phyloP scores from a whole-genome alignment of 805 yeast genomes.

The Candida boleticola region DNA sequence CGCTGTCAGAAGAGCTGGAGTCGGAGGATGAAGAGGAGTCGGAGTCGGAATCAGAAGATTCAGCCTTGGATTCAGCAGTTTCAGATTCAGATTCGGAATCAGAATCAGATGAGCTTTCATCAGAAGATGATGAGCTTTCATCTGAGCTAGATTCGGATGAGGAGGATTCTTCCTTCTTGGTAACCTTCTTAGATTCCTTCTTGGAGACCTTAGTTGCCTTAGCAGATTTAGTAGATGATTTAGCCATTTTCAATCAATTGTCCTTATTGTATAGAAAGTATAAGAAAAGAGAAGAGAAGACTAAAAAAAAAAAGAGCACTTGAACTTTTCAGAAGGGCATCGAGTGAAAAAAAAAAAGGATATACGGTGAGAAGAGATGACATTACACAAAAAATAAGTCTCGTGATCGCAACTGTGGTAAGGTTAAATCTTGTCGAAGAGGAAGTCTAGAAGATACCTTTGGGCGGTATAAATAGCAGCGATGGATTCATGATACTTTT shows the following conservation, averaged over 20 bases:
- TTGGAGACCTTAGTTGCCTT: conserved; percentile 22
- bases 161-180: conserved; percentile 15
- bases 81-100: conserved; percentile 25
- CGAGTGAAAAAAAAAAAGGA: conserved; percentile 3
- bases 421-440: too few relatives aligned
- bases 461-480: too few relatives aligned
- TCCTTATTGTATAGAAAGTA: not conserved
- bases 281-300: not conserved
- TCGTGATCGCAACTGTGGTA: conserved; percentile 2
- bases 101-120: conserved; percentile 24
- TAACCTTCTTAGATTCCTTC: conserved; percentile 20
- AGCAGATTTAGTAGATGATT: conserved; percentile 29
- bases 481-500: too few relatives aligned
- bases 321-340: conserved; percentile 4
- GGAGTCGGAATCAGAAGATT: conserved; percentile 8
- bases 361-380: conserved; percentile 3
- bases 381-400: conserved; percentile 2
- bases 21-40: conserved; percentile 19
- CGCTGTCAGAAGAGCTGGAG: conserved; percentile 22
- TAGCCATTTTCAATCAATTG: conserved; percentile 33
- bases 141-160: conserved; percentile 17
- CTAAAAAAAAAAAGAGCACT: not conserved
- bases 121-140: conserved; percentile 17
- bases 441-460: too few relatives aligned
- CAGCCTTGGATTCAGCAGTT: conserved; percentile 2